Conservation (phyloP, 208 protist species). For the Tetramitus jugosus region DNA sequence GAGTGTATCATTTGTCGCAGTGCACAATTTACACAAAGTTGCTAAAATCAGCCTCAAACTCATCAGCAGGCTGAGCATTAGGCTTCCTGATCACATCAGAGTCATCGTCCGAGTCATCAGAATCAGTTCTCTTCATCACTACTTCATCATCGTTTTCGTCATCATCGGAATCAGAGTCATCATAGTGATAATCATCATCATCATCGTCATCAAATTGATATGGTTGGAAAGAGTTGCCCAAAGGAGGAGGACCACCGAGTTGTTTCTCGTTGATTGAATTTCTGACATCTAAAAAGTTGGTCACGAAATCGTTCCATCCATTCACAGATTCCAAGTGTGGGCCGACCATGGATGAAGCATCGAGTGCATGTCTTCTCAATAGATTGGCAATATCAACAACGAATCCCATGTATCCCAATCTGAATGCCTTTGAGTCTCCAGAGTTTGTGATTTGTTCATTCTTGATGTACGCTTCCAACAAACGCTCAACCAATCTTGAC, state of each 20-base stretch:
- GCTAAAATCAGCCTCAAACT: too few species aligned
- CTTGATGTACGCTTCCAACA: not conserved
- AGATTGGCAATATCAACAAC: not conserved
- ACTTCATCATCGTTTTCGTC: too few species aligned
- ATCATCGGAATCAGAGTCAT: too few species aligned
- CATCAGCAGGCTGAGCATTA: too few species aligned
- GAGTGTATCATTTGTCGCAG: too few species aligned
- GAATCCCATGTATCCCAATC: slow-evolving; percentile 2
- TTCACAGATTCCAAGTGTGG: too few species aligned
- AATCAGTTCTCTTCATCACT: not conserved
- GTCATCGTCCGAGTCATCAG: not conserved
- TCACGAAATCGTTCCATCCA: slow-evolving; percentile 17
- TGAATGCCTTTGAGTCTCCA: not conserved
- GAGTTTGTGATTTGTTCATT: not conserved
- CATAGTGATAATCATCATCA: too few species aligned
- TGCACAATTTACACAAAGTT: too few species aligned
- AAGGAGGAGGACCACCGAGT: not conserved
- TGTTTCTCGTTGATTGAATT: not conserved
- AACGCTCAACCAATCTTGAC: not conserved
- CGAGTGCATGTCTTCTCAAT: not conserved
- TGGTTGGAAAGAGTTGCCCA: not conserved
- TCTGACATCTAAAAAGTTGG: not conserved
- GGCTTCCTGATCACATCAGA: not conserved
- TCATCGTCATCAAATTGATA: slow-evolving; percentile 6
- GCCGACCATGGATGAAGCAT: not conserved